Base-by-base conservation (phyloP, 1,284 basidiomycete species). In the Boletellus deceptivus region DNA sequence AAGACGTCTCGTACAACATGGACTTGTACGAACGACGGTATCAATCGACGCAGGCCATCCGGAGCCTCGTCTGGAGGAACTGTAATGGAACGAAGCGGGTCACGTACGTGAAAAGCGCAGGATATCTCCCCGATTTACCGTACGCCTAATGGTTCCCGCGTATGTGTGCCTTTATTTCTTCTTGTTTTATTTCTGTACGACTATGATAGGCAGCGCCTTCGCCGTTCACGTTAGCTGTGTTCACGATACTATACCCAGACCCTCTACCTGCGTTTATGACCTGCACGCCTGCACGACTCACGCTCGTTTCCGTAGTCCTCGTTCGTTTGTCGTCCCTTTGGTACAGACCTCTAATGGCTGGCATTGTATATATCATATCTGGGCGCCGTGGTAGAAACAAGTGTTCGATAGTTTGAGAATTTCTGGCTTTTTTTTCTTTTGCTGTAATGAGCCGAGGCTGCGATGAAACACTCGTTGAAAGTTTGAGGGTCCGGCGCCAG, bases 1-100 rank as follows among this genome's bases (percentile, higher is more conserved):
- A 64, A 49, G 62, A 67, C 41, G 62, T 67, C 27, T 64, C 65
- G 52, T 64, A 64, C 54, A 64, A 67, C 54, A 62, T 64, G 59
- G 62, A 64, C 14, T 55, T 64, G 55, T 64, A 64, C 55, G 62
- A 62, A 48, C 59, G 65, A 24, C 62, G 63, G 48, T 61, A 64
- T 49, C 57, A 66, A 33, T 66, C 65, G 20, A 56, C 59, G 40
- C 61, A 62, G 55, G 57, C 44, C 43, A 51, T 66, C 16, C 62
- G 52, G 52, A 60, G 56, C 45, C 55, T 64, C 22, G 60, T 64
- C 35, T 64, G 65, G 61, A 66, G 62, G 48, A 66, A 67, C 16
- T 67, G 65, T 27, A 64, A 60, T 27, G 61, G 62, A 10, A 67
- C 61, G 48, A 64, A 66, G 45, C 62, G 62, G 50, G 53, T 60